phyloP scores from a whole-genome alignment of 140 eudicot genomes.

The Erigeron philadelphicus region DNA sequence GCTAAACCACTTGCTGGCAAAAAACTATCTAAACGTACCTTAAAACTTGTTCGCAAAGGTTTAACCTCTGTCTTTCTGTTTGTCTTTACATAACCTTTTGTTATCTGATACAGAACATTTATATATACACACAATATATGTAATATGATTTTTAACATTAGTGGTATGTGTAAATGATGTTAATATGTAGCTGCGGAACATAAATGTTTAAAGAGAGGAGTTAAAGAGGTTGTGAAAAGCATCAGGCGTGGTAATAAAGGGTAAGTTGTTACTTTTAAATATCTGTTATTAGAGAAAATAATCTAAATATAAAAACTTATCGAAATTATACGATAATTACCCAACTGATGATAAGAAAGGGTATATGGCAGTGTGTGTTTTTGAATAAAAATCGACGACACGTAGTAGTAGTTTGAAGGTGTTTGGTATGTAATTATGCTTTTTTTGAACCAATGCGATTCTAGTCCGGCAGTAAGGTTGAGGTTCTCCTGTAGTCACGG shows the following conservation, averaged over 20 bases:
- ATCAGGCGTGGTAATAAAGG: conserved; percentile 93
- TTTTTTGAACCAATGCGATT: no score
- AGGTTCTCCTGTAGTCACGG: no score
- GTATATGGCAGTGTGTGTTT: no score
- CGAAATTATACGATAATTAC: no score
- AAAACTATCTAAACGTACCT: conserved; percentile 75
- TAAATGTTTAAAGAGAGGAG: conserved; percentile 93
- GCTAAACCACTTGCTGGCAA: conserved; percentile 96
- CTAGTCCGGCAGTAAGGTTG: no score
- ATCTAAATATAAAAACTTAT: background rate
- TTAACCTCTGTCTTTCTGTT: background rate
- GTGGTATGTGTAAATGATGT: background rate
- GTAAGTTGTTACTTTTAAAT: conserved; percentile 23
- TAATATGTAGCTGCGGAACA: conserved; percentile 67
- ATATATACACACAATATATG: conserved; percentile 58
- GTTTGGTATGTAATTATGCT: no score
- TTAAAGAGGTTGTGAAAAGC: conserved; percentile 94
- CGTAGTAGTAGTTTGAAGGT: no score
- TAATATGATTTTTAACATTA: background rate
- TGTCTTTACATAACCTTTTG: no score
- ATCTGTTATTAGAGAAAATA: background rate
- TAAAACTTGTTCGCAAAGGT: conserved; percentile 91
- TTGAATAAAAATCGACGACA: no score
- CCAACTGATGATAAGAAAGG: no score
- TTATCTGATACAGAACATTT: background rate